phyloP scores from a whole-genome alignment of 2,329 filamentous ascomycete genomes.

The Proliferodiscus dingleyae region DNA sequence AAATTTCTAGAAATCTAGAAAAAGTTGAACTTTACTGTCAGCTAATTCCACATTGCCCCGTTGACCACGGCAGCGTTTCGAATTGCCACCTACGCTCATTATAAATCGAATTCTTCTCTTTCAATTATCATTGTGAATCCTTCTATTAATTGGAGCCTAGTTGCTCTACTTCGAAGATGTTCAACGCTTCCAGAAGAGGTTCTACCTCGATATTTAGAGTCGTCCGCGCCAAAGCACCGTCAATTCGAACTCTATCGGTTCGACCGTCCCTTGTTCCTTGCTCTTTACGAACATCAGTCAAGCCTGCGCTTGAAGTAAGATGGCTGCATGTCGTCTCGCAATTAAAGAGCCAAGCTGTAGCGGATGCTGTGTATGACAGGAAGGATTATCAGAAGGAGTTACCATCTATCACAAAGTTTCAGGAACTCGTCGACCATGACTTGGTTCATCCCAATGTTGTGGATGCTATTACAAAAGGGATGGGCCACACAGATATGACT shows the following conservation, averaged over 20 bases:
- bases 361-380: constrained; percentile 1
- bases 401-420: constrained; percentile 26
- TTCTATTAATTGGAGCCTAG: constrained; percentile 7
- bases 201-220: constrained; percentile 30
- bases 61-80: constrained; percentile 2
- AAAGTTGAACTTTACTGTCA: neutral
- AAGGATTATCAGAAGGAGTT: constrained; percentile 1
- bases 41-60: neutral
- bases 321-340: constrained; percentile 26
- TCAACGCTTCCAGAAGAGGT: constrained; percentile 30
- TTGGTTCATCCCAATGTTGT: constrained; percentile 31
- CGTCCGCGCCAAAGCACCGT: constrained; percentile 21
- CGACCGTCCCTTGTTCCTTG: constrained; percentile 24
- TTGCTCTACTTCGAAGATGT: constrained; percentile 23
- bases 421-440: constrained; percentile 27
- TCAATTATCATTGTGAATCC: too few relatives aligned
- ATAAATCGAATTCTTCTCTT: constrained; percentile 8
- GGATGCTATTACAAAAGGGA: constrained; percentile 57
- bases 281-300: constrained; percentile 12
- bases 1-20: neutral
- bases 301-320: constrained; percentile 19
- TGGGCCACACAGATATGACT: constrained; percentile 83
- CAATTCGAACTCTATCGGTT: constrained; percentile 21
- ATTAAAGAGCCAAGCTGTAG: constrained; percentile 16
- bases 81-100: constrained; percentile 13